Base-by-base conservation (phyloP, 345 rosid species). In the Lepidium africanum region DNA sequence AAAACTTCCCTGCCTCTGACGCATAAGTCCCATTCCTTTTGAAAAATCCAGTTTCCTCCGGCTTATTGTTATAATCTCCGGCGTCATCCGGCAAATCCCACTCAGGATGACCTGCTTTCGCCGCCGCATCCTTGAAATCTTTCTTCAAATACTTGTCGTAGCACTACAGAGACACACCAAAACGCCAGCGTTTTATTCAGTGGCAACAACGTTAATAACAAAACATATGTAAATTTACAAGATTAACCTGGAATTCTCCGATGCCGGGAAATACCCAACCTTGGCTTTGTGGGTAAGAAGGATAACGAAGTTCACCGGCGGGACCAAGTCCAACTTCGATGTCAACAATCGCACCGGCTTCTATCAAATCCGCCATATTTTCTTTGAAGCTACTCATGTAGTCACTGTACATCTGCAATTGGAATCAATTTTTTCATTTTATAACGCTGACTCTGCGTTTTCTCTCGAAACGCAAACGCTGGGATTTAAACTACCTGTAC, bases 301-400 rank as follows among this genome's bases (percentile, higher is more conserved):
- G 91, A 55, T 87, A 88, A 60, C 97, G 79, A 11, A 88, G 87
- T 78, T 91, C 97, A 48, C 96, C 96, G 16, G 88, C 84, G 7
- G 96, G 90, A 30, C 97, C 91, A 65, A 88, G 84, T 36, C 97
- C 96, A 30, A 87, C 87, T 81, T 91, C 93, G 9, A 91, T 84
- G 78, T 85, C 96, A 32, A 88, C 74, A 41, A 91, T 73, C 33
- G 65, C 46, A 12, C 84, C 91, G 46, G 85, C 63, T 74, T 82
- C 84, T 7, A 91, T 45, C 55, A 84, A 74, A 68, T 87, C 93
- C 23, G 70, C 59, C 91, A 88, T 85, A 61, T 67, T 78, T 70
- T 84, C 81, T 70, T 81, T 84, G 84, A 88, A 88, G 80, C 96
- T 91, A 72, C 70, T 82, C 91, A 91, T 84, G 79, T 73, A 85